These are phyloP conservation scores for Podaxis sp. DNA, from an alignment of 768 basidiomycete species.

Conservation along the genomic window DNA sequence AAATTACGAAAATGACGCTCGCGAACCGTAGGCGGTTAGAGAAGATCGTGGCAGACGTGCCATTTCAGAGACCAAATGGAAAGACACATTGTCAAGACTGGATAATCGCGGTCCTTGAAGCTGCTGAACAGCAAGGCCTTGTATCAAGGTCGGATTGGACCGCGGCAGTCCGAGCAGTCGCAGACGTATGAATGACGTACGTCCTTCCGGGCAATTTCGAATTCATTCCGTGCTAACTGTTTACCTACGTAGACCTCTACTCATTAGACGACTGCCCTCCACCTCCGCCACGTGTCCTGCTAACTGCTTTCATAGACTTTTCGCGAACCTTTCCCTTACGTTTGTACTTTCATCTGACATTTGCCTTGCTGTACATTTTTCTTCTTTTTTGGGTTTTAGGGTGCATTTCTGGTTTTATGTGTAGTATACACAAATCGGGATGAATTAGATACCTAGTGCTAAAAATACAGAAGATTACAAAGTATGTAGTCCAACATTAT, in stretches of 20 bases:
- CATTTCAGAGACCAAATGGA: slow-evolving; percentile 5
- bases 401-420: slow-evolving; percentile 1
- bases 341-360: neutral
- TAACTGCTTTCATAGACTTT: neutral
- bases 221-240: neutral
- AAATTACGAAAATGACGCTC: slow-evolving; percentile 13
- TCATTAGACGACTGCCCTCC: neutral
- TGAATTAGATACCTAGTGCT: slow-evolving; percentile 7
- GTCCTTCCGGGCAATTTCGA: neutral
- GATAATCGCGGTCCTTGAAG: slow-evolving; percentile 12
- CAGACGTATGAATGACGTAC: slow-evolving; percentile 10
- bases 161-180: slow-evolving; percentile 1
- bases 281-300: neutral
- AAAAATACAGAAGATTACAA: slow-evolving; percentile 8
- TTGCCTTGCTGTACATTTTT: neutral
- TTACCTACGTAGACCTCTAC: neutral
- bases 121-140: slow-evolving; percentile 11
- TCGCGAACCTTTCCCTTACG: neutral
- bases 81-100: slow-evolving; percentile 13
- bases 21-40: slow-evolving; percentile 11
- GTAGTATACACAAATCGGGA: slow-evolving; percentile 4
- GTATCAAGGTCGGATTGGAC: slow-evolving; percentile 10
- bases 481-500: neutral
- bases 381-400: slow-evolving; percentile 7
- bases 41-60: slow-evolving; percentile 5